phyloP scores from a whole-genome alignment of 1,139 yeast species.

The Candida anutae region DNA sequence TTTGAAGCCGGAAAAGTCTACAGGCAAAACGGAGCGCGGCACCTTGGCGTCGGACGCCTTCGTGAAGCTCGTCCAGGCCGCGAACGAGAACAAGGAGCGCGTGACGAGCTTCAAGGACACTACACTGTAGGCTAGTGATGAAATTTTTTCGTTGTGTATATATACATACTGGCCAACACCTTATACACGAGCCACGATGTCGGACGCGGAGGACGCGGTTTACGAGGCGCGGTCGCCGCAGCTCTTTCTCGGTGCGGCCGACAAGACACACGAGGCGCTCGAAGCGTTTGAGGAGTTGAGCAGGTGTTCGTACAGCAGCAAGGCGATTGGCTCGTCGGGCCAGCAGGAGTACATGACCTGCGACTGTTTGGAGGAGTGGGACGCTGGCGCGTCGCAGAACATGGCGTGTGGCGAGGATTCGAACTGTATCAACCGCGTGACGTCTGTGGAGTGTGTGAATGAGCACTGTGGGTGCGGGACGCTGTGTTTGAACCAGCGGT shows the following conservation, averaged over 20 bases:
- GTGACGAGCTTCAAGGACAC: conserved; percentile 35
- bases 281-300: conserved; percentile 46
- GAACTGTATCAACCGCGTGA: conserved; percentile 85
- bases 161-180: no score
- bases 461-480: conserved; percentile 69
- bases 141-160: no score
- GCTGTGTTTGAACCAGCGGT: conserved; percentile 79
- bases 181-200: conserved; percentile 1
- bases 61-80: conserved; percentile 69
- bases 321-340: conserved; percentile 57
- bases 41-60: conserved; percentile 39
- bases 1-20: background rate
- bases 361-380: conserved; percentile 62
- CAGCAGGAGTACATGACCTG: conserved; percentile 80
- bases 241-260: conserved; percentile 42
- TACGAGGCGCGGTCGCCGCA: conserved; percentile 8
- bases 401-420: conserved; percentile 79
- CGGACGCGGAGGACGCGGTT: conserved; percentile 2
- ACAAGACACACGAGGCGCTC: conserved; percentile 67
- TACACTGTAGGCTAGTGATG: no score
- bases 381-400: conserved; percentile 30
- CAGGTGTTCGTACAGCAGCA: conserved; percentile 55
- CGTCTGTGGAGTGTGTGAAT: conserved; percentile 85
- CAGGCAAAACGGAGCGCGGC: conserved; percentile 9
- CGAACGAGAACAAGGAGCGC: conserved; percentile 57